Percentiles rank a stretch among this genome's conserved stretches.
phyloP scores from a whole-genome alignment of 2,329 filamentous ascomycete genomes.

The Colletotrichum truncatum region DNA sequence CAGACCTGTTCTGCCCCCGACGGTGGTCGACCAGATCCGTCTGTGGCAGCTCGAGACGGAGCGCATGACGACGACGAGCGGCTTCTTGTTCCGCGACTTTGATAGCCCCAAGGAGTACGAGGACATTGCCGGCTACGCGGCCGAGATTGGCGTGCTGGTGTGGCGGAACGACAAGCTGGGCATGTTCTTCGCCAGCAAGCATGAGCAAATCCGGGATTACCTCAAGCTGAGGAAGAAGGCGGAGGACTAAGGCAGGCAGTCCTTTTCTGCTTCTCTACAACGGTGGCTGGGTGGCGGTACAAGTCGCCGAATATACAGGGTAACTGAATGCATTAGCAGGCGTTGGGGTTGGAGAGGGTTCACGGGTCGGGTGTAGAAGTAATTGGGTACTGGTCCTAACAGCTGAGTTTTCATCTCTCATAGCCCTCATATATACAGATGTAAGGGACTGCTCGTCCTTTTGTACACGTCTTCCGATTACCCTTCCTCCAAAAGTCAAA shows the following conservation, averaged over 20 bases:
- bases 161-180: slow-evolving; percentile 85
- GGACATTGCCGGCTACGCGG: slow-evolving; percentile 79
- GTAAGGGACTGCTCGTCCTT: neutral
- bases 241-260: slow-evolving; percentile 36
- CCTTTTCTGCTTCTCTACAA: too few species aligned
- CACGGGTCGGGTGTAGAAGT: slow-evolving; percentile 10
- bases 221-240: slow-evolving; percentile 72
- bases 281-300: too few species aligned
- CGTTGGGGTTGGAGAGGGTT: slow-evolving; percentile 27
- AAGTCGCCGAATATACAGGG: neutral
- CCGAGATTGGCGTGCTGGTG: slow-evolving; percentile 87
- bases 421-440: slow-evolving; percentile 1
- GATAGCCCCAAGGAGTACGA: slow-evolving; percentile 75
- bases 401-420: slow-evolving; percentile 20
- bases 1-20: slow-evolving; percentile 85
- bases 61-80: slow-evolving; percentile 83
- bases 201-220: slow-evolving; percentile 88
- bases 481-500: neutral
- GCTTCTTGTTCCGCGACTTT: slow-evolving; percentile 93
- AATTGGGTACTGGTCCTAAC: slow-evolving; percentile 24
- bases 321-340: slow-evolving; percentile 30
- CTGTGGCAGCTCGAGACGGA: slow-evolving; percentile 98
- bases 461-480: neutral
- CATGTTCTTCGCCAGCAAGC: slow-evolving; percentile 91
- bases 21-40: slow-evolving; percentile 95